Base-by-base conservation (phyloP, 2,329 filamentous ascomycete genomes). In the Pyrenophora teres region DNA sequence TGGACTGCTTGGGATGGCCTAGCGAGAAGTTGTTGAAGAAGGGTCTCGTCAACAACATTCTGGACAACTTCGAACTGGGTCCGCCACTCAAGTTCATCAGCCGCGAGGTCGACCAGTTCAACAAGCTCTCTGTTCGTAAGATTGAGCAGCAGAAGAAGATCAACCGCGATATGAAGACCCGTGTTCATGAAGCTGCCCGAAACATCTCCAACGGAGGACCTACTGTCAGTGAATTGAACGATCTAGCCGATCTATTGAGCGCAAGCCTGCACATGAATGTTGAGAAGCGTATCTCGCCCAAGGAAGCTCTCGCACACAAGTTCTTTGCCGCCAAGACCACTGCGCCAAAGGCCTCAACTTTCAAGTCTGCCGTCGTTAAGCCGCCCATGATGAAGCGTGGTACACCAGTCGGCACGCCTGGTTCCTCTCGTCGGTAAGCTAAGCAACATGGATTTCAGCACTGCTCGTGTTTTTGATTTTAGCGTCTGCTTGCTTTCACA, bases 1-100 rank as follows among this genome's bases (percentile, higher is more conserved):
- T 97, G 87, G 93, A 99, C 71, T 92, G 93, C 64, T 87, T 95
- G 40, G 94, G 94, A 67, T 95, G 92, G 74, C 87, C 97, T 57
- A 92, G 90, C 25, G 86, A 89, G 40, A 97, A 97, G 74, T 81
- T 97, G 56, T 87, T 96, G 67, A 91, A 90, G 64, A 88, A 89
- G 45, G 91, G 92, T 10, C 52, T 63, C 16, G 46, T 55, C 21
- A 59, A 63, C 80, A 88, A 75, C 83, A 89, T 97, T 96, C 74
- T 81, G 87, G 71, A 94, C 87, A 73, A 82, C 45, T 92, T 71
- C 43, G 65, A 71, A 35, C 46, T 62, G 31, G 69, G 68, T 6
- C 65, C 68, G 9, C 92, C 97, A 72, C 83, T 87, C 59, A 92
- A 97, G 76, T 92, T 92, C 76, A 80, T 94, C 50, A 90, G 93